Evolutionary conservation across 441 rosid genomes (phyloP).

Genomic region (Corymbia citriodora): DNA sequence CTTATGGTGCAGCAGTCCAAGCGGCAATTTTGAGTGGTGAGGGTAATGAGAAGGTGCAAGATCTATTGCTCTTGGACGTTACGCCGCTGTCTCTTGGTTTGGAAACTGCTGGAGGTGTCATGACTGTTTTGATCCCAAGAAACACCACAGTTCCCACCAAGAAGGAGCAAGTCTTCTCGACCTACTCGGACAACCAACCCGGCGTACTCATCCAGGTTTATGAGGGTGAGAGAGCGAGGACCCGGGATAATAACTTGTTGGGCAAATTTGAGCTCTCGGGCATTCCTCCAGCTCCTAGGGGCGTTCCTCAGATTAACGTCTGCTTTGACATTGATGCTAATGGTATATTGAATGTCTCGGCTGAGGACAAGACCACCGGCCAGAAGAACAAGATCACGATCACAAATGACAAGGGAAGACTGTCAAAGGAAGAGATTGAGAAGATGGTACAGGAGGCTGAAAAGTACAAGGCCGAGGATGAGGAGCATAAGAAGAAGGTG

Average conservation of each 20-base stretch:
- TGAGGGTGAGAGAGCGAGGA: slow-evolving; percentile 64
- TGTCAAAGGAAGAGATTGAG: slow-evolving; percentile 54
- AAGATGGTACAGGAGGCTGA: slow-evolving; percentile 66
- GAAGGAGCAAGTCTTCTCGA: slow-evolving; percentile 26
- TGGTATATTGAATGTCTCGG: slow-evolving; percentile 48
- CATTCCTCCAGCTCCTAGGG: slow-evolving; percentile 12
- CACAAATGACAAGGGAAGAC: slow-evolving; percentile 63
- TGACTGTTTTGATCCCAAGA: slow-evolving; percentile 8
- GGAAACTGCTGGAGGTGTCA: slow-evolving; percentile 12
- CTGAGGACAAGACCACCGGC: slow-evolving; percentile 63
- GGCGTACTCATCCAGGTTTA: slow-evolving; percentile 60
- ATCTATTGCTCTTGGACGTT: slow-evolving; percentile 53
- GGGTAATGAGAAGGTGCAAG: slow-evolving; percentile 68
- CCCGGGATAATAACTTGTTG: slow-evolving; percentile 50
- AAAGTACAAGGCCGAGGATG: slow-evolving; percentile 52
- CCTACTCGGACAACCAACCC: slow-evolving; percentile 60
- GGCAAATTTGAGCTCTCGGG: slow-evolving; percentile 39
- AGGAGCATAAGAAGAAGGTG: slow-evolving; percentile 62
- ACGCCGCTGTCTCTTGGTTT: slow-evolving; percentile 6
- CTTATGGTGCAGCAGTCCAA: slow-evolving; percentile 53
- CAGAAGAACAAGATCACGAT: slow-evolving; percentile 66
- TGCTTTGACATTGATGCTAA: slow-evolving; percentile 26
- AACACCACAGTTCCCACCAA: slow-evolving; percentile 9
- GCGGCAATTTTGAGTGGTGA: slow-evolving; percentile 37
- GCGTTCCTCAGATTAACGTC: slow-evolving; percentile 5